Evolutionary conservation across 2,329 filamentous ascomycete species (phyloP).

Genomic region (Colletotrichum graminicola): DNA sequence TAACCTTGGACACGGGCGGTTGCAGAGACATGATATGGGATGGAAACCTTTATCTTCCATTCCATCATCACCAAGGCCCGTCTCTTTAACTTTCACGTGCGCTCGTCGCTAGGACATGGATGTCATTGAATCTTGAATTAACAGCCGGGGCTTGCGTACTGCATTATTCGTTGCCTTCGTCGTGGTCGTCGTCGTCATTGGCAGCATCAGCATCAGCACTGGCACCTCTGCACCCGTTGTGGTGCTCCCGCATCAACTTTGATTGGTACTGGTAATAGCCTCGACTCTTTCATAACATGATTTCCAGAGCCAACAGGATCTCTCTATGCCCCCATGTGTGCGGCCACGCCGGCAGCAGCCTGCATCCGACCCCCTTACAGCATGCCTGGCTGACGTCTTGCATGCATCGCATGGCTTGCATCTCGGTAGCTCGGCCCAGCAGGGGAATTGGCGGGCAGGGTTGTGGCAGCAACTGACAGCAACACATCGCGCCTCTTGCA

Average conservation of each 20-base stretch:
- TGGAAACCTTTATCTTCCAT: constrained; percentile 20
- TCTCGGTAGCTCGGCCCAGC: constrained; percentile 25
- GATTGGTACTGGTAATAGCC: constrained; percentile 33
- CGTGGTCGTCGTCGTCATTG: constrained; percentile 6
- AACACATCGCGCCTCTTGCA: not conserved
- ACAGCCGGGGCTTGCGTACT: not conserved
- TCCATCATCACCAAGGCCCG: not conserved
- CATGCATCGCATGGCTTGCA: constrained; percentile 34
- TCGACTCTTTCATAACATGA: not conserved
- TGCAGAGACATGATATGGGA: constrained; percentile 17
- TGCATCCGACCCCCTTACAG: constrained; percentile 13
- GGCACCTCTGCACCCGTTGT: not conserved
- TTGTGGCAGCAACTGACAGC: constrained; percentile 8
- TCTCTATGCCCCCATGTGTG: not conserved
- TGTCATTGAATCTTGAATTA: not conserved
- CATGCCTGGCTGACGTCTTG: constrained; percentile 5
- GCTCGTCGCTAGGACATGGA: not conserved
- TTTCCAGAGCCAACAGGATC: not conserved
- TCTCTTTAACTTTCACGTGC: not conserved
- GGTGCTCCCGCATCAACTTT: constrained; percentile 7
- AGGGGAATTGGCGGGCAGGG: not conserved
- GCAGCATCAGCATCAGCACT: not conserved
- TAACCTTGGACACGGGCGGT: not conserved
- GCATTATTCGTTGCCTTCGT: constrained; percentile 1
- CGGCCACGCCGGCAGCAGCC: not conserved